Base-by-base conservation (phyloP, 495 filamentous ascomycete genomes). In the Friedmanniomyces endolithicus region DNA sequence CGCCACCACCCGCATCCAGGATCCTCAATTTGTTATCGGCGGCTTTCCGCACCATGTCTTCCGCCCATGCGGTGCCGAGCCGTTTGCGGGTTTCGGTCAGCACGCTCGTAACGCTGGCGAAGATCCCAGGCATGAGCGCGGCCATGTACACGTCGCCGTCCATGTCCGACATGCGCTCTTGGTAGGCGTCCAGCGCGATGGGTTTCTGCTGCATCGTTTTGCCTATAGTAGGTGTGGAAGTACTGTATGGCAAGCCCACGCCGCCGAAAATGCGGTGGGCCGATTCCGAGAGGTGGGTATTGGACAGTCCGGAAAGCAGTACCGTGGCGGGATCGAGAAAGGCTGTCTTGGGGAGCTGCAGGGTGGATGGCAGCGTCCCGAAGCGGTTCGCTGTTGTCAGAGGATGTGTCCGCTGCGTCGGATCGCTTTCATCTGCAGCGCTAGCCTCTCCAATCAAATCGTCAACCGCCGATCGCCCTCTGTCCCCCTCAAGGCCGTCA, bases 81-180 rank as follows among this genome's bases (percentile, higher is more conserved):
- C 92, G 80, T 64, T 89, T 89, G 33, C 92, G 82, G 14, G 89
- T 73, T 71, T 98, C 92, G 0, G 86, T 84, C 29, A 98, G 62
- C 8, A 81, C 74, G 58, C 85, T 86, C 67, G 84, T 78, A 0
- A 79, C 67, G 8, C 85, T 76, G 0, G 90, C 81, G 65, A 94
- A 95, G 51, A 84, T 75, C 0, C 82, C 85, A 0, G 92, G 90
- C 64, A 94, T 80, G 11, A 94, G 74, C 8, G 81, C 79, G 4
- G 88, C 79, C 24, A 95, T 61, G 60, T 80, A 96, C 2, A 82
- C 77, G 73, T 95, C 87, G n/a, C 82, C 85, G 64, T 95, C 86
- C 69, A 95, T 90, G 25, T 87, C 81, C 3, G 73, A 73, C 87
- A 96, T 94, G 27, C 71, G 71, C 50, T 76, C 71, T 52, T 92